phyloP scores from a whole-genome alignment of 345 rosid species.

The Carallia brachiata region DNA sequence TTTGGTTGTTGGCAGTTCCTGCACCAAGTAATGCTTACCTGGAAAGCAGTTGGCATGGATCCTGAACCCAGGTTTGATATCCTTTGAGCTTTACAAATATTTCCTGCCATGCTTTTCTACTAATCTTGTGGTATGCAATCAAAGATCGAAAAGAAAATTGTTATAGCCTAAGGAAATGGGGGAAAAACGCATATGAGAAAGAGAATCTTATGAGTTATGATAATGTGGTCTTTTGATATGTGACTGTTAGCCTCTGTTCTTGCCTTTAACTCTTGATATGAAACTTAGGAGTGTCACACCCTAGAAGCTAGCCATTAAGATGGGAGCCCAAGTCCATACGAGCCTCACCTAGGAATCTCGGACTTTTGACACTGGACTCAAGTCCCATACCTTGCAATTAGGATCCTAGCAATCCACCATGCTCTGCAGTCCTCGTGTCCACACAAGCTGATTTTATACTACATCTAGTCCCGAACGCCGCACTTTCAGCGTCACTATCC shows the following conservation, averaged over 20 bases:
- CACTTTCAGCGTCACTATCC: too few relatives aligned
- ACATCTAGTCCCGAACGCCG: too few relatives aligned
- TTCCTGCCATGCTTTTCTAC: neutral
- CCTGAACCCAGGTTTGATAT: conserved; percentile 66
- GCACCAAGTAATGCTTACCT: conserved; percentile 61
- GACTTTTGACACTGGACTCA: too few relatives aligned
- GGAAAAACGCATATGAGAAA: neutral
- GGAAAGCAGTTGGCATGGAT: conserved; percentile 90
- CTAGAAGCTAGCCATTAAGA: neutral
- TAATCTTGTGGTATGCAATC: neutral
- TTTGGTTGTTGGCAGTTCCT: conserved; percentile 86
- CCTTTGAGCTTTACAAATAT: neutral
- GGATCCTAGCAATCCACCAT: too few relatives aligned
- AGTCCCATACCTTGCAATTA: too few relatives aligned
- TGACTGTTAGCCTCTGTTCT: neutral
- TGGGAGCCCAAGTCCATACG: too few relatives aligned
- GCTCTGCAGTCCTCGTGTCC: too few relatives aligned
- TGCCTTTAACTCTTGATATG: neutral
- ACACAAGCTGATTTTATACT: too few relatives aligned
- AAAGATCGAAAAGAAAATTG: too few relatives aligned
- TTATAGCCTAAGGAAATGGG: too few relatives aligned
- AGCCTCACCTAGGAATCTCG: too few relatives aligned
- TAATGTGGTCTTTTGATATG: neutral
- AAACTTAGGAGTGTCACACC: neutral
- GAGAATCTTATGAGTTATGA: neutral